Conservation (phyloP, 2,329 filamentous ascomycete genomes). For the Trichoderma endophyticum region DNA sequence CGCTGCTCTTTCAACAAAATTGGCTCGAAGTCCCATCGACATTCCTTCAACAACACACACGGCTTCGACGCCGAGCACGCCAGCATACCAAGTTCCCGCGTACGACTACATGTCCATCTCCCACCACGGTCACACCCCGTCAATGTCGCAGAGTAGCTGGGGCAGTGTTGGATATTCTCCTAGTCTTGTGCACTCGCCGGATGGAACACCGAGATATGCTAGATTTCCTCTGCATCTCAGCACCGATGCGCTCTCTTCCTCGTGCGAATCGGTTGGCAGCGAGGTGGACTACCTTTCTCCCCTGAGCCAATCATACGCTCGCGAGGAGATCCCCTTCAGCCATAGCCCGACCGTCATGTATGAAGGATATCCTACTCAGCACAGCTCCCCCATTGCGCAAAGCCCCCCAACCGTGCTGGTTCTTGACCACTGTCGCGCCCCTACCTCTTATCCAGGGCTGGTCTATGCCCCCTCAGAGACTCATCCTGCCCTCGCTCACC, state of each 20-base stretch:
- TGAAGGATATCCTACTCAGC: conserved; percentile 49
- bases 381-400: conserved; percentile 52
- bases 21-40: conserved; percentile 35
- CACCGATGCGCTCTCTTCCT: conserved; percentile 50
- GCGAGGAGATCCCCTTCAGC: conserved; percentile 56
- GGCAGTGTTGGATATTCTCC: conserved; percentile 46
- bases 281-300: conserved; percentile 63
- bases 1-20: conserved; percentile 30
- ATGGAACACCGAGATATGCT: conserved; percentile 40
- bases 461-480: conserved; percentile 60
- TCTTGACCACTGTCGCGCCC: conserved; percentile 53
- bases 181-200: conserved; percentile 35
- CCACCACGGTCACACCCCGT: conserved; percentile 42
- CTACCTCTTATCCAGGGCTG: conserved; percentile 59
- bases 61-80: conserved; percentile 45
- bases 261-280: conserved; percentile 59
- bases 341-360: conserved; percentile 57
- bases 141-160: conserved; percentile 44
- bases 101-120: conserved; percentile 54
- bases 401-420: conserved; percentile 55
- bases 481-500: conserved; percentile 55
- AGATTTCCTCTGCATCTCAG: conserved; percentile 47
- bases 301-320: conserved; percentile 54
- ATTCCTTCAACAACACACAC: conserved; percentile 29
- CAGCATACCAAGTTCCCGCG: conserved; percentile 30